phyloP scores from a whole-genome alignment of 768 basidiomycete species.

The Suillus occidentalis region DNA sequence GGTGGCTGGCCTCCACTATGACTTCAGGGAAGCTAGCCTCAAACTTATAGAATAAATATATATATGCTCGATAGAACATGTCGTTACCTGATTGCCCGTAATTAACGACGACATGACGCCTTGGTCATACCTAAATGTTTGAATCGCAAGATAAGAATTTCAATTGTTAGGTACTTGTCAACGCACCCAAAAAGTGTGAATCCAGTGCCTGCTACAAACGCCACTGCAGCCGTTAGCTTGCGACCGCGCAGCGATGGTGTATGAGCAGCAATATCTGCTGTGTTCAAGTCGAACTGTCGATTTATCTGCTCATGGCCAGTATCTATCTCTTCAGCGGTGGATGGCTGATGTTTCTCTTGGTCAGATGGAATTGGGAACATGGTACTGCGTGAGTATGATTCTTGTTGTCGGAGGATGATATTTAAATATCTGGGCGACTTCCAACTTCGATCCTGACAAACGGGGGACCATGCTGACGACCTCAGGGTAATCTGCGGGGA shows the following conservation, averaged over 20 bases:
- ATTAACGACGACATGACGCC: slow-evolving; percentile 45
- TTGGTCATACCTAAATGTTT: slow-evolving; percentile 37
- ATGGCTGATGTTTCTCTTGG: not conserved
- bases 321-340: not conserved
- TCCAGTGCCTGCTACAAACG: slow-evolving; percentile 37
- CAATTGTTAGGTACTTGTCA: not conserved
- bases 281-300: slow-evolving; percentile 1
- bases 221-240: slow-evolving; percentile 29
- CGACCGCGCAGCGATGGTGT: slow-evolving; percentile 28
- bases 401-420: no score
- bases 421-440: not conserved
- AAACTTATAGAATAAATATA: slow-evolving; percentile 27
- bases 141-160: not conserved
- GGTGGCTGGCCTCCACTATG: slow-evolving; percentile 22
- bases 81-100: slow-evolving; percentile 30
- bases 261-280: slow-evolving; percentile 20
- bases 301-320: not conserved
- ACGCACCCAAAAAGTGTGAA: slow-evolving; percentile 39
- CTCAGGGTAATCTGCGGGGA: not conserved
- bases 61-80: not conserved
- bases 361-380: not conserved
- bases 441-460: slow-evolving; percentile 2
- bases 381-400: not conserved
- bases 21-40: slow-evolving; percentile 40
- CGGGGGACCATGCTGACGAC: not conserved